phyloP scores from a whole-genome alignment of 805 yeast species.

The Candida railenensis region DNA sequence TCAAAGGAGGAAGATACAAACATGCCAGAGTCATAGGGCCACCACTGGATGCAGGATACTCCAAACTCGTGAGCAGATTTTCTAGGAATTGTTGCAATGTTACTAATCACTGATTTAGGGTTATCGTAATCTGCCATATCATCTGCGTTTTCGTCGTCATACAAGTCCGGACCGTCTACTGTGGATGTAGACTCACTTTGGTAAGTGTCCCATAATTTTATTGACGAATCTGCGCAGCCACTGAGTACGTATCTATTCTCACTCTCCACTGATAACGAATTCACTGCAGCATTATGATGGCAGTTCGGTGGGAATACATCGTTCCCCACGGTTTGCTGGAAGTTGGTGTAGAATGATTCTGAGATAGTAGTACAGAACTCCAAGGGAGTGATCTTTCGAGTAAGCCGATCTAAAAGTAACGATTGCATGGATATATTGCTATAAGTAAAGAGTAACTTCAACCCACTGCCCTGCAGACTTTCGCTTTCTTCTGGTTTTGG shows the following conservation, averaged over 20 bases:
- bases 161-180: too few relatives aligned
- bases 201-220: slow-evolving; percentile 65
- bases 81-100: slow-evolving; percentile 36
- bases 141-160: slow-evolving; percentile 12
- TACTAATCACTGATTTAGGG: slow-evolving; percentile 22
- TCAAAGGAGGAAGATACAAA: slow-evolving; percentile 83
- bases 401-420: slow-evolving; percentile 32
- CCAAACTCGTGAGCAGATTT: slow-evolving; percentile 63
- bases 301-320: slow-evolving; percentile 40
- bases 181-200: slow-evolving; percentile 11
- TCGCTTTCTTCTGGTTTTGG: too few relatives aligned
- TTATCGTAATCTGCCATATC: slow-evolving; percentile 24
- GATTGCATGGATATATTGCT: slow-evolving; percentile 33
- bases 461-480: too few relatives aligned
- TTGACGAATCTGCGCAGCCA: slow-evolving; percentile 71
- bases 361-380: slow-evolving; percentile 35
- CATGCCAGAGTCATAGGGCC: slow-evolving; percentile 86
- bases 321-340: slow-evolving; percentile 20
- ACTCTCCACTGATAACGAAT: slow-evolving; percentile 57
- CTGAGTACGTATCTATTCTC: slow-evolving; percentile 53
- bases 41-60: slow-evolving; percentile 76
- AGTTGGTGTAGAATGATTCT: slow-evolving; percentile 34
- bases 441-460: too few relatives aligned
- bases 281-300: slow-evolving; percentile 54
- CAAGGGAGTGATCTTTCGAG: slow-evolving; percentile 26